Conservation (phyloP, 257 asterid species). For the Plantago elongata region DNA sequence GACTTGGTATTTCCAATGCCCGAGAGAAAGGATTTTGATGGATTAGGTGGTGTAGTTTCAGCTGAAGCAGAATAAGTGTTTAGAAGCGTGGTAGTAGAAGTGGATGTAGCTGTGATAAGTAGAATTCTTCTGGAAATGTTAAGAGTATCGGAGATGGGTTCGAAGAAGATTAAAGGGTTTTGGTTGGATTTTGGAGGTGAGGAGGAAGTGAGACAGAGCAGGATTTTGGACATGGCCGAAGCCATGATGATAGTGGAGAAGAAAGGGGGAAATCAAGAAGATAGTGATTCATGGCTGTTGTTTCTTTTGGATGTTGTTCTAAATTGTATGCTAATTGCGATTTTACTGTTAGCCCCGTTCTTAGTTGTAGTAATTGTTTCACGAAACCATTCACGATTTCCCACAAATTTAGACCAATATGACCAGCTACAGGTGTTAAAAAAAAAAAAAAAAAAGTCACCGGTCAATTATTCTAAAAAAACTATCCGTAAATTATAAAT, state of each 20-base stretch:
- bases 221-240: conserved; percentile 32
- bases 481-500: too few species aligned
- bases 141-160: neutral
- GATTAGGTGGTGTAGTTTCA: conserved; percentile 26
- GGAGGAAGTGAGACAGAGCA: conserved; percentile 29
- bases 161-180: neutral
- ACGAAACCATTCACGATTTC: too few species aligned
- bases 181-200: conserved; percentile 23
- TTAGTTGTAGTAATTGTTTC: too few species aligned
- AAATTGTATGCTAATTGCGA: too few species aligned
- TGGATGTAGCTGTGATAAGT: conserved; percentile 33
- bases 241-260: conserved; percentile 27
- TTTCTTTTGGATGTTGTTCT: neutral
- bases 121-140: conserved; percentile 45
- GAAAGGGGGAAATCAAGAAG: conserved; percentile 18
- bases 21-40: conserved; percentile 47
- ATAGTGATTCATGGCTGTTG: conserved; percentile 20
- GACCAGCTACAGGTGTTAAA: too few species aligned
- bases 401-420: too few species aligned
- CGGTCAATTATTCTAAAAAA: too few species aligned
- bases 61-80: conserved; percentile 33
- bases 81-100: conserved; percentile 32
- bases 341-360: too few species aligned
- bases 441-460: too few species aligned
- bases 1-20: conserved; percentile 81